Evolutionary conservation across 2,329 filamentous ascomycete genomes (phyloP).

Genomic region (Pleomassaria siparia): DNA sequence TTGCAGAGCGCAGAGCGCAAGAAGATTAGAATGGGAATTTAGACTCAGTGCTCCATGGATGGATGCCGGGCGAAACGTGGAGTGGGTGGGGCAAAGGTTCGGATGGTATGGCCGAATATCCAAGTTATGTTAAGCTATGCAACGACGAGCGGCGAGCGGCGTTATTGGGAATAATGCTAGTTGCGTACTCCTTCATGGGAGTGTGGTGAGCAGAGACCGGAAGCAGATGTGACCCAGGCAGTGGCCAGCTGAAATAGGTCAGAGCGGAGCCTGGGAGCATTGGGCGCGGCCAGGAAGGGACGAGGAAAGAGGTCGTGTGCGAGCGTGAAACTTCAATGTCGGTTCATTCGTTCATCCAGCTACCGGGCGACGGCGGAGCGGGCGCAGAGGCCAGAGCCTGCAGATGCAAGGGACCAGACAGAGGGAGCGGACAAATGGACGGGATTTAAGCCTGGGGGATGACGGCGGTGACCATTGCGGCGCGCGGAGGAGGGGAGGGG

Average conservation of each 20-base stretch:
- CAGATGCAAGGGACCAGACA: constrained; percentile 5
- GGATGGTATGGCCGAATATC: constrained; percentile 26
- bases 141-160: constrained; percentile 10
- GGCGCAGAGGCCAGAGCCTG: constrained; percentile 11
- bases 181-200: no score
- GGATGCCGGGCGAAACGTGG: constrained; percentile 18
- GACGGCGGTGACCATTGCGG: constrained; percentile 19
- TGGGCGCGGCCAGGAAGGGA: constrained; percentile 26
- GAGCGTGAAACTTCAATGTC: no score
- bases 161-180: constrained; percentile 22
- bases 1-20: constrained; percentile 43
- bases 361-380: neutral
- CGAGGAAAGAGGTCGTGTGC: constrained; percentile 8
- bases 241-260: constrained; percentile 27
- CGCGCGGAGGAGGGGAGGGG: constrained; percentile 16
- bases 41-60: constrained; percentile 27
- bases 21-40: constrained; percentile 35
- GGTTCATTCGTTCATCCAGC: constrained; percentile 3
- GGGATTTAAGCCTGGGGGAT: neutral
- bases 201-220: constrained; percentile 19
- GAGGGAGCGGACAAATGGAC: constrained; percentile 3
- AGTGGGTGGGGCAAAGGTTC: constrained; percentile 27
- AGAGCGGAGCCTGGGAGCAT: constrained; percentile 29
- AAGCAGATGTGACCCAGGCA: constrained; percentile 27
- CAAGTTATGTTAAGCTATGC: constrained; percentile 27